Base-by-base conservation (phyloP, 1,139 yeast genomes). In the Yamadazyma atmosphaerica region DNA sequence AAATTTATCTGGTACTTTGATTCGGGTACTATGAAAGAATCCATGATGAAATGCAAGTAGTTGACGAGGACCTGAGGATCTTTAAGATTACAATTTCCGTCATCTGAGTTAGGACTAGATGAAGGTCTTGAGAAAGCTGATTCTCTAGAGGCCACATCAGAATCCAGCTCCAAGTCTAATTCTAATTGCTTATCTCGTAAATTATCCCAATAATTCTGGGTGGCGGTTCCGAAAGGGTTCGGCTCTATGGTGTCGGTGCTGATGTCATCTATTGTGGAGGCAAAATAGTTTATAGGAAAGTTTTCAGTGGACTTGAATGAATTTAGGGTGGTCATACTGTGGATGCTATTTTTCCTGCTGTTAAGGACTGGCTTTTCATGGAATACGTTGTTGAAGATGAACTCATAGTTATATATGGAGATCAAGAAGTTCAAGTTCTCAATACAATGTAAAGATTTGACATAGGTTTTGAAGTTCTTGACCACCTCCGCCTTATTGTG, bases 371-470 rank as follows among this genome's bases (percentile, higher is more conserved):
- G 24, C 5, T 29, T 33, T 2, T 31, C 17, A 8, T 37, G 31
- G 31, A 39, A 44, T 8, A 43, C 25, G 23, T 33, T 39, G 33
- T 41, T 49, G 37, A 35, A 51, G 39, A 36, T 44, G 49, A 58
- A 57, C 45, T 71, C 76, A 50, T 74, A 74, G 37, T 66, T 68
- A 54, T 60, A 72, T 13, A 74, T 68, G 39, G 71, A 74, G 5
- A 74, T 60, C 30, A 75, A 53, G 45, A 75, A 75, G 35, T 61
- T 52, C 34, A 75, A 58, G 50, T 72, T 74, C 51, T 75, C 81
- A 42, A 61, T 62, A 49, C 76, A 70, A 46, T 73, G 79, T 13
- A 61, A 47, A 10, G 57, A 47, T 12, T 35, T 37, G 6, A 56
- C 44, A 36, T 48, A 58, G 9, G 49, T 45, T 24, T 49, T 51